Conservation (phyloP, 1,284 basidiomycete species). For the Malassezia dermatis region DNA sequence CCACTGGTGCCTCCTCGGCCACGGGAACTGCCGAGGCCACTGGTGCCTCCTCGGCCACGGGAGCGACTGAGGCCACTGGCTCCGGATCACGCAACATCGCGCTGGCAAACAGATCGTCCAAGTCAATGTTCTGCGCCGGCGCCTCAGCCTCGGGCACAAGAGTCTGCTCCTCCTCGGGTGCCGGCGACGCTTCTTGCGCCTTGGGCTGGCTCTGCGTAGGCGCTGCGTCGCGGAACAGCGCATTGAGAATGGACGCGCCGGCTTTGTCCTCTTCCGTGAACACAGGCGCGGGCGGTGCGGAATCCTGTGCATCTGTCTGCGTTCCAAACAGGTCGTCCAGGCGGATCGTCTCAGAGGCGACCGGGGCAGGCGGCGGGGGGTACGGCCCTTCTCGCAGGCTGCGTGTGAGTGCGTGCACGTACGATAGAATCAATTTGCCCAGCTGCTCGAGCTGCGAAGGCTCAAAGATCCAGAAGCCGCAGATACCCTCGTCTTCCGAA, state of each 20-base stretch:
- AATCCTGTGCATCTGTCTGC: conserved; percentile 14
- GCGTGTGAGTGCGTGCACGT: conserved; percentile 5
- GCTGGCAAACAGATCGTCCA: conserved; percentile 19
- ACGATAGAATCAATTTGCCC: conserved; percentile 48
- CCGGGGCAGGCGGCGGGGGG: conserved; percentile 10
- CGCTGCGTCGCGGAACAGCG: conserved; percentile 9
- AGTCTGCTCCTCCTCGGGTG: neutral
- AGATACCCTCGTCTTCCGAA: conserved; percentile 49
- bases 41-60: neutral
- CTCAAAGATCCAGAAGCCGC: conserved; percentile 70
- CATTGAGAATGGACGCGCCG: conserved; percentile 19
- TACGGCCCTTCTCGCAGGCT: conserved; percentile 23
- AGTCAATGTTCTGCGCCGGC: conserved; percentile 13
- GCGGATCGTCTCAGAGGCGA: conserved; percentile 5
- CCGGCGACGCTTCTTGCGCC: neutral
- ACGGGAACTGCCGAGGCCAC: no score
- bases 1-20: neutral
- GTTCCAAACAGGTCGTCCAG: conserved; percentile 10
- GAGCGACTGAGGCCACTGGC: neutral
- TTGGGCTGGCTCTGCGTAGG: neutral
- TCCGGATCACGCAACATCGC: neutral
- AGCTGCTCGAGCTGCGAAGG: conserved; percentile 62
- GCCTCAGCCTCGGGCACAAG: neutral
- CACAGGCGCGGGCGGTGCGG: conserved; percentile 14
- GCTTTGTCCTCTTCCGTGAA: conserved; percentile 15